phyloP scores from a whole-genome alignment of 176 grass and related monocot genomes.

The Oropetium thomaeum region DNA sequence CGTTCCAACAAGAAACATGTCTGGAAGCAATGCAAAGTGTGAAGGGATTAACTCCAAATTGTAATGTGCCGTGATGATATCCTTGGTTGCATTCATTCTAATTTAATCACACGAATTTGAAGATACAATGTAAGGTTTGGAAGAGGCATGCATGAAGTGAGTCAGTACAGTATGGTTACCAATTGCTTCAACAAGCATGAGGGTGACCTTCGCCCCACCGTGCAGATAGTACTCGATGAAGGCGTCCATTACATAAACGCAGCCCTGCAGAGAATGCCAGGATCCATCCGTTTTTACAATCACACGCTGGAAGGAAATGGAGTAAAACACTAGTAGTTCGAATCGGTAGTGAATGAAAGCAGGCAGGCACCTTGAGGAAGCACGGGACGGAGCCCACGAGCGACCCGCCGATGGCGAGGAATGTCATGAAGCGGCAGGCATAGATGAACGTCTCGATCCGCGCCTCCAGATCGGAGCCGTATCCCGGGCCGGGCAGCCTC shows the following conservation, averaged over 20 bases:
- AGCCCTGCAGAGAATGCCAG: slow-evolving; percentile 46
- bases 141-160: not conserved
- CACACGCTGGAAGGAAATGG: not conserved
- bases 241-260: slow-evolving; percentile 60
- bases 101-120: not conserved
- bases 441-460: slow-evolving; percentile 58
- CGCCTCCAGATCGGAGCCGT: slow-evolving; percentile 30
- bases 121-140: not conserved
- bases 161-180: slow-evolving; percentile 44
- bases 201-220: slow-evolving; percentile 49
- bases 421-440: slow-evolving; percentile 64
- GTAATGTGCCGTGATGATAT: not conserved
- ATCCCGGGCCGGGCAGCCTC: not conserved
- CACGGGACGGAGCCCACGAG: slow-evolving; percentile 69
- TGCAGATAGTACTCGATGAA: slow-evolving; percentile 55
- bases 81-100: not conserved
- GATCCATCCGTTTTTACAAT: not conserved
- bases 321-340: not conserved
- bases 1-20: slow-evolving; percentile 80
- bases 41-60: not conserved
- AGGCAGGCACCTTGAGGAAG: slow-evolving; percentile 61
- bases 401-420: slow-evolving; percentile 70
- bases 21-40: slow-evolving; percentile 36
- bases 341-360: not conserved
- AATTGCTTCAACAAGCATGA: slow-evolving; percentile 80